Evolutionary conservation across 2,329 filamentous ascomycete genomes (phyloP).

Genomic region (Ophiostoma angusticollis): DNA sequence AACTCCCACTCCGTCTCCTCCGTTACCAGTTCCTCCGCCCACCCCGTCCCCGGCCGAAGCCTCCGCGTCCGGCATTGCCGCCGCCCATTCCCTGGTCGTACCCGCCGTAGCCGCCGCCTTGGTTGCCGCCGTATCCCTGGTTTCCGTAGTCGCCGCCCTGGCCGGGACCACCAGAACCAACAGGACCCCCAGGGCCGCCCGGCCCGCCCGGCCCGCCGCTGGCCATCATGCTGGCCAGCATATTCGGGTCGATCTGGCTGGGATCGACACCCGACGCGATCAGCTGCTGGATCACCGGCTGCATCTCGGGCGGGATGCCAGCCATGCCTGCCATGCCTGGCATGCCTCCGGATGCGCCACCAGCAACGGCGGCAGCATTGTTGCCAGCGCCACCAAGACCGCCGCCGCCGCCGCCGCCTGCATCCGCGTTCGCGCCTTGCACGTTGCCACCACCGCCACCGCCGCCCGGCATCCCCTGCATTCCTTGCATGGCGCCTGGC

Average conservation of each 20-base stretch:
- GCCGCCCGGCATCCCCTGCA: constrained; percentile 16
- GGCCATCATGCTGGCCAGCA: constrained; percentile 47
- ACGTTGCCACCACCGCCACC: not conserved
- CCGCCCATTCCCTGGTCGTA: constrained; percentile 30
- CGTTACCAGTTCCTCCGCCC: constrained; percentile 17
- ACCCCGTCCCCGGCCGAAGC: constrained; percentile 22
- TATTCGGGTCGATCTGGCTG: constrained; percentile 49
- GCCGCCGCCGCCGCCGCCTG: constrained; percentile 16
- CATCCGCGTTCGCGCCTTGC: not conserved
- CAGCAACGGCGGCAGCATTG: not conserved
- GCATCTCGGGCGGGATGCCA: constrained; percentile 51
- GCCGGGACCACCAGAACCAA: constrained; percentile 40
- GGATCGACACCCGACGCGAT: constrained; percentile 53
- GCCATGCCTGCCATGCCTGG: constrained; percentile 25
- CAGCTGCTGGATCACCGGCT: constrained; percentile 59
- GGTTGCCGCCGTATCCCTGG: constrained; percentile 29
- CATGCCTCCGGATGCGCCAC: constrained; percentile 18
- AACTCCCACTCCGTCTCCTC: too few relatives aligned
- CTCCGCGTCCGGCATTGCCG: constrained; percentile 6
- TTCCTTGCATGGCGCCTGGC: constrained; percentile 7
- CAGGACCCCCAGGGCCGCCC: not conserved
- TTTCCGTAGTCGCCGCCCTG: constrained; percentile 28
- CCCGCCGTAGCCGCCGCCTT: constrained; percentile 23
- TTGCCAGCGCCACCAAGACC: not conserved
- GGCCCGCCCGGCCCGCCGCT: constrained; percentile 14